A percentile compares a stretch with the other conserved stretches of the same genome.
Conservation (phyloP, 768 basidiomycete species). For the Boletus pseudopeckii region DNA sequence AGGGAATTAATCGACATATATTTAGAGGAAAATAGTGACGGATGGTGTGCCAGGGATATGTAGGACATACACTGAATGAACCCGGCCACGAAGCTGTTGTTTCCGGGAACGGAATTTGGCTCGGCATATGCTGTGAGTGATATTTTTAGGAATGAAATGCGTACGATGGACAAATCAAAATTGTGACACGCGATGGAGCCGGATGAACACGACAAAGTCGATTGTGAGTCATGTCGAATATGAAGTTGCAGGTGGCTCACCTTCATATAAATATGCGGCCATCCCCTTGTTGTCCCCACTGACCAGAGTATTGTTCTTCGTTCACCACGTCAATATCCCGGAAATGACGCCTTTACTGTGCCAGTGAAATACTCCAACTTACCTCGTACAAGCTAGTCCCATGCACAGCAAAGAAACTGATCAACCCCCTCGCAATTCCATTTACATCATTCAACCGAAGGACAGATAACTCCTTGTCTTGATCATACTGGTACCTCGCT, state of each 20-base stretch:
- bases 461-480: constrained; percentile 71
- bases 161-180: background rate
- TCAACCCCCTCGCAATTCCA: constrained; percentile 60
- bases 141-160: background rate
- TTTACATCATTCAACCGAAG: constrained; percentile 58
- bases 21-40: background rate
- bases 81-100: constrained; percentile 67
- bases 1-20: background rate
- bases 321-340: background rate
- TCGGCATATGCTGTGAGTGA: constrained; percentile 57
- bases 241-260: constrained; percentile 33
- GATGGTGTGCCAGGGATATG: background rate
- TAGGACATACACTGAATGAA: constrained; percentile 62
- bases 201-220: no score
- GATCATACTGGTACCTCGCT: constrained; percentile 62
- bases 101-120: constrained; percentile 64
- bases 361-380: background rate
- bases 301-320: constrained; percentile 77
- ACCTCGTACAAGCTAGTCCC: constrained; percentile 80
- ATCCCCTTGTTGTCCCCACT: constrained; percentile 84
- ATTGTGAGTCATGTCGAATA: background rate
- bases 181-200: no score
- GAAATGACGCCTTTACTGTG: background rate
- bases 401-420: constrained; percentile 78
- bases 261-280: constrained; percentile 77